Percentiles rank a stretch among this genome's conserved stretches.
Conservation (phyloP, 352 stramenopile genomes). For the Phytophthora sansomeana region DNA sequence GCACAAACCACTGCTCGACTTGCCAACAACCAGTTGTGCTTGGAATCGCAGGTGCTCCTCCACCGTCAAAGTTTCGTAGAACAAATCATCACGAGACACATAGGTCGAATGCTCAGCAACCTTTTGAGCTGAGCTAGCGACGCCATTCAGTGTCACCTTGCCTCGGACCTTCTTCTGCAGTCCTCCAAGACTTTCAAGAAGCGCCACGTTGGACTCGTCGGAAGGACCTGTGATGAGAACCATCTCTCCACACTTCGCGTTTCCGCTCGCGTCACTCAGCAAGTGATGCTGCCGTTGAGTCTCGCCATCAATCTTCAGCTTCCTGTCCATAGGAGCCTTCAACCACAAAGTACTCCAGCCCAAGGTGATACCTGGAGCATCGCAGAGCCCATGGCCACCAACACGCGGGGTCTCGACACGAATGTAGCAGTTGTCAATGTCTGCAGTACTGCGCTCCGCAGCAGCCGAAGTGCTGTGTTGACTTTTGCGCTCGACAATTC, state of each 20-base stretch:
- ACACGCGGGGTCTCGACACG: slow-evolving; percentile 41
- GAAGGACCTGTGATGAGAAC: slow-evolving; percentile 44
- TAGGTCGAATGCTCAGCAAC: slow-evolving; percentile 20
- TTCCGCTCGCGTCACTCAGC: slow-evolving; percentile 42
- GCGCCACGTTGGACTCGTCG: slow-evolving; percentile 27
- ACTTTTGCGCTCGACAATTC: slow-evolving; percentile 15
- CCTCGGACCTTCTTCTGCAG: slow-evolving; percentile 29
- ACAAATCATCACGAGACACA: slow-evolving; percentile 33
- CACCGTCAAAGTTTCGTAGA: slow-evolving; percentile 49
- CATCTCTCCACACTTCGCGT: slow-evolving; percentile 35
- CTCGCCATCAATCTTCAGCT: slow-evolving; percentile 5
- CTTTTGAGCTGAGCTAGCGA: slow-evolving; percentile 7
- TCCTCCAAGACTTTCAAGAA: slow-evolving; percentile 39
- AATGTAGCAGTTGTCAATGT: slow-evolving; percentile 45
- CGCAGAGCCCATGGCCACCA: slow-evolving; percentile 11
- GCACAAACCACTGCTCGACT: slow-evolving; percentile 18
- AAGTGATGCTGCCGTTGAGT: slow-evolving; percentile 16
- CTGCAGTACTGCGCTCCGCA: slow-evolving; percentile 4
- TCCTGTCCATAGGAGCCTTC: slow-evolving; percentile 16
- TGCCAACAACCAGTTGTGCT: slow-evolving; percentile 26
- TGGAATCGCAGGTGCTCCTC: slow-evolving; percentile 48
- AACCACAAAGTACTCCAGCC: slow-evolving; percentile 45
- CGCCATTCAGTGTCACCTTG: slow-evolving; percentile 39
- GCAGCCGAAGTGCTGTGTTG: slow-evolving; percentile 12
- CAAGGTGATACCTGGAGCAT: slow-evolving; percentile 31